Percentiles rank a stretch among this genome's conserved stretches.
Conservation (phyloP, 495 filamentous ascomycete genomes). For the Gamarada debralockiae region DNA sequence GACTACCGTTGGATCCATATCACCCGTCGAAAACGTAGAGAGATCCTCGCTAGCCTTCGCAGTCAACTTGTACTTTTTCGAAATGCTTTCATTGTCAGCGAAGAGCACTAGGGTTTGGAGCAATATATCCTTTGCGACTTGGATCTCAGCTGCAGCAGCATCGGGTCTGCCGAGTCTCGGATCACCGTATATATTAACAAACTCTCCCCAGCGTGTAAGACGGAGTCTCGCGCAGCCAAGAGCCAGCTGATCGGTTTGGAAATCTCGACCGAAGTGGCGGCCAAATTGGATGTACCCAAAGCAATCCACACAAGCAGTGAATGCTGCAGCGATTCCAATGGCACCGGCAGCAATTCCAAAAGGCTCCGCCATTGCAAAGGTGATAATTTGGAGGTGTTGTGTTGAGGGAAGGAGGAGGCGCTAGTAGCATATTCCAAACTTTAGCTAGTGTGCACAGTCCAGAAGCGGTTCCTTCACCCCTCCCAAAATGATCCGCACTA, state of each 20-base stretch:
- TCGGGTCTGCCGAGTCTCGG: conserved; percentile 6
- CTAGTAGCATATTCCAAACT: no score
- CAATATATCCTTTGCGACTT: conserved; percentile 18
- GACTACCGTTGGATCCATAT: conserved; percentile 18
- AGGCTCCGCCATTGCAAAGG: conserved; percentile 10
- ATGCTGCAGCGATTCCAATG: conserved; percentile 43
- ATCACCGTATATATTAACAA: conserved; percentile 20
- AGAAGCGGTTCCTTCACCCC: no score
- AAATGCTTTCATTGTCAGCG: conserved; percentile 23
- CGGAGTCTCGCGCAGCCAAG: conserved; percentile 29
- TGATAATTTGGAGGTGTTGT: no score
- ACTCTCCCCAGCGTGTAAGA: conserved; percentile 29
- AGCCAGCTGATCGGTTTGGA: conserved; percentile 21
- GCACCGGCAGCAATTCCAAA: conserved; percentile 24
- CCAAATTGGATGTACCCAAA: conserved; percentile 40
- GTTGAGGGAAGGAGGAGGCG: no score
- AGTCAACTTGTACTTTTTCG: conserved; percentile 19
- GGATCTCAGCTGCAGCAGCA: conserved; percentile 12
- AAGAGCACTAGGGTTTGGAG: conserved; percentile 25
- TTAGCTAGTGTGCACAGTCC: no score
- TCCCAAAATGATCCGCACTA: no score
- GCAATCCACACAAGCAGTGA: no score
- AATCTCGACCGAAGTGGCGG: conserved; percentile 33
- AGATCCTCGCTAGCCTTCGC: conserved; percentile 20
- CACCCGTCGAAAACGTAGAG: conserved; percentile 11